A percentile compares a stretch with the other conserved stretches of the same genome.
These are phyloP conservation scores for Leccinum subgranulosum DNA, from an alignment of 768 basidiomycete genomes.

Conservation along the genomic window DNA sequence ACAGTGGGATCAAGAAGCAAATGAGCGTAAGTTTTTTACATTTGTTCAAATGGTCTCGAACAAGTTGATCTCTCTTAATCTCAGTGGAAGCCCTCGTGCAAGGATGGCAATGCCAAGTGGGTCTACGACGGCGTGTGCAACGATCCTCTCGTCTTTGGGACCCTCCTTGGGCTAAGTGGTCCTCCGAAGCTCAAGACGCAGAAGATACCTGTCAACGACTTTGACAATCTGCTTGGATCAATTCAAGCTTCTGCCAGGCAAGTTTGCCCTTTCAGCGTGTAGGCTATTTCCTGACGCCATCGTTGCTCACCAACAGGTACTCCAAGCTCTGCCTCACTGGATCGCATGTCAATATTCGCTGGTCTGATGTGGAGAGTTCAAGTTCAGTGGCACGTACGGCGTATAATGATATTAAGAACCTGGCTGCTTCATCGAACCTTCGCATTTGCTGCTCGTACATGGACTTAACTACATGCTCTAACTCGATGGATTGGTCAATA, in stretches of 20 bases:
- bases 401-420: not conserved
- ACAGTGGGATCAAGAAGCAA: constrained; percentile 51
- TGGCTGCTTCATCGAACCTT: not conserved
- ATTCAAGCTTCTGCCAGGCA: constrained; percentile 38
- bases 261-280: not conserved
- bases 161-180: constrained; percentile 38
- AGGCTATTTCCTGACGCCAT: not conserved
- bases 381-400: constrained; percentile 52
- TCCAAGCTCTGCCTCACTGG: constrained; percentile 37
- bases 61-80: not conserved
- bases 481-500: not conserved
- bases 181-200: constrained; percentile 50
- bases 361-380: constrained; percentile 51
- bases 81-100: constrained; percentile 53
- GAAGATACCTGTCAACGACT: constrained; percentile 39
- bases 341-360: constrained; percentile 43
- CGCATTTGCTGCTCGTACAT: not conserved
- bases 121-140: constrained; percentile 51
- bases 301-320: constrained; percentile 32
- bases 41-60: not conserved
- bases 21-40: constrained; percentile 33
- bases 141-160: constrained; percentile 47
- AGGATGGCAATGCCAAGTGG: constrained; percentile 44
- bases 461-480: not conserved
- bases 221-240: constrained; percentile 32